Conservation (phyloP, 176 grass and related monocot genomes). For the Chrysopogon serrulatus region DNA sequence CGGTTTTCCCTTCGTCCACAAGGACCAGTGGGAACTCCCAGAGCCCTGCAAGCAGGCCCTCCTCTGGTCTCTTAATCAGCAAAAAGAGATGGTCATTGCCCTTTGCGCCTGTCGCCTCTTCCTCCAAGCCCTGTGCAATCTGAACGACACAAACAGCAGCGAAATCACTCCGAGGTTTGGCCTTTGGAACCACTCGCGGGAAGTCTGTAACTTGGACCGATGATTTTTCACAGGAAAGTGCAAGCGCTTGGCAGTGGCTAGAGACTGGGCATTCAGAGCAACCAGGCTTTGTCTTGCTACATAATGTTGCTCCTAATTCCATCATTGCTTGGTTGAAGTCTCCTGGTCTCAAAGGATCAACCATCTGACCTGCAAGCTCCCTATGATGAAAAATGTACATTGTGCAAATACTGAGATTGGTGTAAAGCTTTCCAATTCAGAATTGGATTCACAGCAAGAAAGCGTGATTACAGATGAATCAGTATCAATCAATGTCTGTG, state of each 20-base stretch:
- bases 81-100: conserved; percentile 36
- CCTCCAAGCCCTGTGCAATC: conserved; percentile 32
- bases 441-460: not conserved
- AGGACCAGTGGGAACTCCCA: conserved; percentile 93
- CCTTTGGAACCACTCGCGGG: conserved; percentile 64
- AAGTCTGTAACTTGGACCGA: conserved; percentile 63
- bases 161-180: conserved; percentile 72
- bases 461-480: not conserved
- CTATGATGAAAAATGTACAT: conserved; percentile 32
- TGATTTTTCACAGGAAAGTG: conserved; percentile 37
- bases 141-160: conserved; percentile 84
- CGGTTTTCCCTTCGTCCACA: conserved; percentile 41
- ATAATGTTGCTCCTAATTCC: conserved; percentile 92
- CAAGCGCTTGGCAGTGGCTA: conserved; percentile 57
- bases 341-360: conserved; percentile 85
- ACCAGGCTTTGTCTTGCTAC: conserved; percentile 56
- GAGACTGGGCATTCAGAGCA: conserved; percentile 75
- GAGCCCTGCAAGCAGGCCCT: conserved; percentile 91
- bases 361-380: conserved; percentile 66
- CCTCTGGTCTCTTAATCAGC: conserved; percentile 75
- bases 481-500: not conserved
- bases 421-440: not conserved
- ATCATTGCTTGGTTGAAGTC: conserved; percentile 99
- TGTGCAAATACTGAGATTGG: not conserved
- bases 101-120: not conserved